Percentiles rank a stretch among this genome's conserved stretches.
These are phyloP conservation scores for Conidiobolus incongruus DNA, from an alignment of 371 early-diverging fungal genomes.

Conservation along the genomic window DNA sequence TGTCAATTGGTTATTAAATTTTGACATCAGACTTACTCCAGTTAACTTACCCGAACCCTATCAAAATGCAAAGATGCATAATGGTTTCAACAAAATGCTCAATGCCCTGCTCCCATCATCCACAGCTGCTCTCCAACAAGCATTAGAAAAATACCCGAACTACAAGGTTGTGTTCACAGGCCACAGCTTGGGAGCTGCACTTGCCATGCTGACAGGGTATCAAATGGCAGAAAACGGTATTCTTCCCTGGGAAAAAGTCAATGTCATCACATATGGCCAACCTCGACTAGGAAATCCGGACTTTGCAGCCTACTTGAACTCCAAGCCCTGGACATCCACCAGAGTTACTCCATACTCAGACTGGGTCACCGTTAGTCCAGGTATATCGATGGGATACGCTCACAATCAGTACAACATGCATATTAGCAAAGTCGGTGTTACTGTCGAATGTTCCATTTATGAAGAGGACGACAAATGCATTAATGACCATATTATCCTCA, in stretches of 20 bases:
- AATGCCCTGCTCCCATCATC: background rate
- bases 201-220: background rate
- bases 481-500: too few species aligned
- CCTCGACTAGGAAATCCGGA: slow-evolving; percentile 22
- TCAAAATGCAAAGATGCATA: background rate
- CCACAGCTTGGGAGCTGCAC: slow-evolving; percentile 6
- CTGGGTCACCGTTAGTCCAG: too few species aligned
- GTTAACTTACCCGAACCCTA: too few species aligned
- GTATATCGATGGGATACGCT: too few species aligned
- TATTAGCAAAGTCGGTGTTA: too few species aligned
- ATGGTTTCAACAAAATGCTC: too few species aligned
- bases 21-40: too few species aligned
- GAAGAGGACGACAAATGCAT: too few species aligned
- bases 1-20: too few species aligned
- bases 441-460: too few species aligned
- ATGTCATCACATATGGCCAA: slow-evolving; percentile 11
- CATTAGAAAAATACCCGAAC: background rate
- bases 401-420: too few species aligned
- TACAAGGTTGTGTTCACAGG: slow-evolving; percentile 6
- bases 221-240: background rate
- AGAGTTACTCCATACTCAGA: too few species aligned
- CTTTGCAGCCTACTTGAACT: slow-evolving; percentile 7
- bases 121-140: background rate
- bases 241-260: background rate
- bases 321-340: background rate